These are phyloP conservation scores for Botrytis squamosa DNA, from an alignment of 2,329 filamentous ascomycete species.

Conservation along the genomic window DNA sequence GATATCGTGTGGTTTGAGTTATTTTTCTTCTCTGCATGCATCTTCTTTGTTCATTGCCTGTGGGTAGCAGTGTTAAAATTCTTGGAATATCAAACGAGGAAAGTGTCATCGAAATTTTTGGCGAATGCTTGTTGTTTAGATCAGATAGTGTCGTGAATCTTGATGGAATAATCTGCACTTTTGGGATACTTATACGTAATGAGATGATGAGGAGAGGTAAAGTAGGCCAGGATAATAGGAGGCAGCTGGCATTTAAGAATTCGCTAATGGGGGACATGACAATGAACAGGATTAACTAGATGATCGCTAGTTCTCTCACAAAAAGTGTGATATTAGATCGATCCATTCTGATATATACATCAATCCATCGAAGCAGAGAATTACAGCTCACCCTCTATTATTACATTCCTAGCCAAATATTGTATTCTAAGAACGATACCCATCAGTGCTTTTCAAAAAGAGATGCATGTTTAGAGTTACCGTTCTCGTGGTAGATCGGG, in stretches of 20 bases:
- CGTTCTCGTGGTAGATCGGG: not conserved
- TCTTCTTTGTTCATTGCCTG: not conserved
- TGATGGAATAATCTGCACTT: fast-evolving
- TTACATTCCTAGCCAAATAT: not conserved
- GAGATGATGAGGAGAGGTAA: not conserved
- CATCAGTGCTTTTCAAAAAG: not conserved
- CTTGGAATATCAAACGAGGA: not conserved
- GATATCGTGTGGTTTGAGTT: not conserved
- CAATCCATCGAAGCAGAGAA: not conserved
- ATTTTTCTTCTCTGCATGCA: not conserved
- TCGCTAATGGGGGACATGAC: not conserved
- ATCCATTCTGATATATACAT: not conserved
- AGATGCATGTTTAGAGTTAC: not conserved
- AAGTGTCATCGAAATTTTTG: not conserved
- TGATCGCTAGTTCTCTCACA: not conserved
- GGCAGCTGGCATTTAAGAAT: not conserved
- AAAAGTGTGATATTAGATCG: not conserved
- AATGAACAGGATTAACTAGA: not conserved
- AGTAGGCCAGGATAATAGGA: not conserved
- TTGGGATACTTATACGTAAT: not conserved
- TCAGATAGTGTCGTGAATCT: not conserved
- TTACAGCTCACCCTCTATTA: not conserved
- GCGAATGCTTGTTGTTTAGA: not conserved
- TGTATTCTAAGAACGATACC: not conserved
- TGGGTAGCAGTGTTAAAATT: not conserved